A percentile compares a stretch with the other conserved stretches of the same genome.
These are phyloP conservation scores for Nakazawaea ishiwadae DNA, from an alignment of 805 yeast genomes.

Conservation along the genomic window DNA sequence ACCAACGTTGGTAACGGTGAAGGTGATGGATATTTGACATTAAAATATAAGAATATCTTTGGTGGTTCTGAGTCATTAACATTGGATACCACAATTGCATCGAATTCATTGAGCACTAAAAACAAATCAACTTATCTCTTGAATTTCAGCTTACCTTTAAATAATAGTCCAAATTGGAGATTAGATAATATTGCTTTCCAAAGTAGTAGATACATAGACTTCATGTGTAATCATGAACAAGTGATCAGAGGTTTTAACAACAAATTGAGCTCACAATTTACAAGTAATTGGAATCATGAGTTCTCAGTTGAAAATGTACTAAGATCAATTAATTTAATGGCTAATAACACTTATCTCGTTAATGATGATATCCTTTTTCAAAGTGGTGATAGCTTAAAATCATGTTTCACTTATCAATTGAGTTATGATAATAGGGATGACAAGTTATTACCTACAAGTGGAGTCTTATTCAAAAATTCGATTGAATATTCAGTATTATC, in stretches of 20 bases:
- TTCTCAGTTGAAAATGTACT: conserved; percentile 36
- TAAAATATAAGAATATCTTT: conserved; percentile 55
- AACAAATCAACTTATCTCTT: conserved; percentile 46
- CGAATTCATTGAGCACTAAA: conserved; percentile 44
- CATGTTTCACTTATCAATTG: conserved; percentile 34
- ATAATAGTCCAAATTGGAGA: conserved; percentile 34
- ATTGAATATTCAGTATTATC: conserved; percentile 22
- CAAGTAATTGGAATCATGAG: conserved; percentile 43
- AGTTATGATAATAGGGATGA: conserved; percentile 42
- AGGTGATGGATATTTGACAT: conserved; percentile 87
- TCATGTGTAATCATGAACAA: conserved; percentile 41
- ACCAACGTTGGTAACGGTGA: conserved; percentile 96
- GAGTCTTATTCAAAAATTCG: conserved; percentile 32
- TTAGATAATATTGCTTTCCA: conserved; percentile 35
- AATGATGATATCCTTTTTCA: conserved; percentile 30
- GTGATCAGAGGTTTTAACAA: conserved; percentile 36
- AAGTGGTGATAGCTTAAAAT: conserved; percentile 42
- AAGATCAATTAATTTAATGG: conserved; percentile 32
- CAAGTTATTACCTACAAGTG: conserved; percentile 37
- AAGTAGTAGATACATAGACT: conserved; percentile 43
- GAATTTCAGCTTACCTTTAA: conserved; percentile 41
- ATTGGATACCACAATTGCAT: conserved; percentile 38
- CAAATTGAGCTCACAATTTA: conserved; percentile 32
- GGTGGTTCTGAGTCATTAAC: conserved; percentile 52
- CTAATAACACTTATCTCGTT: conserved; percentile 19